Evolutionary conservation across 331 rosid genomes (phyloP), one percentile per base, ranked within the genome.

Genomic region (Cydonia oblonga): DNA sequence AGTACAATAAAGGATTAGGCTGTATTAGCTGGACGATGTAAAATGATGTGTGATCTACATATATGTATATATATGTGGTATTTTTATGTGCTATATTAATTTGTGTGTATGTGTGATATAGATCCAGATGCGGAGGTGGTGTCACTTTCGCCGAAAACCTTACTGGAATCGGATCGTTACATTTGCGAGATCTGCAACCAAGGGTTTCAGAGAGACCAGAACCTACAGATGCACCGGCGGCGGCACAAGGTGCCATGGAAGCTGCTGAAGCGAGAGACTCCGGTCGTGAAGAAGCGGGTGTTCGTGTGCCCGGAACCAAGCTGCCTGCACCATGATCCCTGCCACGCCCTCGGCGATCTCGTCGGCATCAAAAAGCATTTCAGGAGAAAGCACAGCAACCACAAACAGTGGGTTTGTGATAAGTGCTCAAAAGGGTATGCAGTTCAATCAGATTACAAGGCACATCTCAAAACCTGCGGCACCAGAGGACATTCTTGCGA

Each of bases 51-150:
- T 56, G 25, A 56, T 22, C 15, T 10, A 56, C 62, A 22, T 22
- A 23, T 2, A 52, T 52, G 9, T 40, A 67, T 59, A 54, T 46
- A 2, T 58, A 11, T 2, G 8, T 33, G 56, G 10, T 49, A 19
- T 1, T 49, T 49, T 49, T 49, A 49, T 49, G 56, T 49, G 56
- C 56, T 16, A 18, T 18, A 49, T 6, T 49, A 49, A 22, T 60
- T 14, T 60, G 9, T 26, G 1, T 9, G 10, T 30, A 29, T 11
- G 9, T 59, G 19, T 35, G 9, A 49, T 76, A 33, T 68, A 93
- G 98, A 95, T 95, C 98, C 98, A 60, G 98, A 95, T 78, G 98
- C 98, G 59, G 98, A 95, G 73, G 98, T 95, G 77, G 98, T 95
- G 80, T 95, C 98, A 1, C 90, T 95, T 8, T 95, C 98, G 14